These are phyloP conservation scores for Pseudonectria buxi DNA, from an alignment of 2,329 filamentous ascomycete genomes.

Conservation along the genomic window DNA sequence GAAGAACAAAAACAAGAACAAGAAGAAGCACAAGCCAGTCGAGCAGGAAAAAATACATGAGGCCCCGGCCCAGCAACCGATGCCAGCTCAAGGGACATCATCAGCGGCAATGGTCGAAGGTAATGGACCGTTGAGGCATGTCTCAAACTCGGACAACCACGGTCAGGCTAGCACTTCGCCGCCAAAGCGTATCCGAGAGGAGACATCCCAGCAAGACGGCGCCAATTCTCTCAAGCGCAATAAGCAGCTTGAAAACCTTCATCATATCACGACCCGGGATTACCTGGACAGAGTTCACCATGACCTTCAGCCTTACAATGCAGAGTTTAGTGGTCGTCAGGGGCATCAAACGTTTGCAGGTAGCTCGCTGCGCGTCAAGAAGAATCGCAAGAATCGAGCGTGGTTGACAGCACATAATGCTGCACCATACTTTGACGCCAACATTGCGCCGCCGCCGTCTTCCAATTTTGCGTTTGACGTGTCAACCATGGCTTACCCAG, in stretches of 20 bases:
- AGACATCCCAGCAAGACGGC: slow-evolving; percentile 2
- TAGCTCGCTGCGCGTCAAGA: slow-evolving; percentile 28
- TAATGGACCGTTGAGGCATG: too few relatives aligned
- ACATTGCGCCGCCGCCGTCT: slow-evolving; percentile 5
- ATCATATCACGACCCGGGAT: not conserved
- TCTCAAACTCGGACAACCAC: not conserved
- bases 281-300: not conserved
- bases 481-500: not conserved
- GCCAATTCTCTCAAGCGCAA: slow-evolving; percentile 10
- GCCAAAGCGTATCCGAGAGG: slow-evolving; percentile 9
- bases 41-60: too few relatives aligned
- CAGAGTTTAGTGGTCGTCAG: slow-evolving; percentile 9
- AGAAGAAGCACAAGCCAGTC: slow-evolving; percentile 14
- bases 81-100: not conserved
- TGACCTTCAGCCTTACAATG: slow-evolving; percentile 5
- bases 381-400: slow-evolving; percentile 21
- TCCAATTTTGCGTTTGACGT: slow-evolving; percentile 11
- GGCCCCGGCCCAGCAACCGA: not conserved
- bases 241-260: slow-evolving; percentile 2
- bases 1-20: slow-evolving; percentile 20
- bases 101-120: not conserved
- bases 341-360: slow-evolving; percentile 23
- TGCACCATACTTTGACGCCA: slow-evolving; percentile 4
- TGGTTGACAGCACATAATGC: slow-evolving; percentile 11
- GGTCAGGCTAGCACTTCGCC: slow-evolving; percentile 2